A percentile compares a stretch with the other conserved stretches of the same genome.
phyloP scores from a whole-genome alignment of 768 basidiomycete species.

The Pisolithus marmoratus region DNA sequence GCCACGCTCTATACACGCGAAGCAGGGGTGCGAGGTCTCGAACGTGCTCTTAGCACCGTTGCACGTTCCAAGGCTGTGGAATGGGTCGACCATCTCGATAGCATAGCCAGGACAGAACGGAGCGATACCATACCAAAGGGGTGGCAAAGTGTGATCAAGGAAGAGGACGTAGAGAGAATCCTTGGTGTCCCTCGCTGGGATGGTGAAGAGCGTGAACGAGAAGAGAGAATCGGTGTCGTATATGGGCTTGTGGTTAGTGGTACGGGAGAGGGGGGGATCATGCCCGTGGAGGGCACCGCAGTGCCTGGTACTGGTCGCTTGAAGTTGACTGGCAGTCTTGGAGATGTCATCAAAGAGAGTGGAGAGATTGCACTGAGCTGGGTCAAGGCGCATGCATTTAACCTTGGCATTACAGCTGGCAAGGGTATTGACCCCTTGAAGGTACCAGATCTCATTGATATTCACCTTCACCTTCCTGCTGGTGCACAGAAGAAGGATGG shows the following conservation, averaged over 20 bases:
- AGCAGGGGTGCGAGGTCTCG: conserved; percentile 88
- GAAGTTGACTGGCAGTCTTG: conserved; percentile 78
- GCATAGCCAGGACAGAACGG: conserved; percentile 8
- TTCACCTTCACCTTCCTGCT: conserved; percentile 85
- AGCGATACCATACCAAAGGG: conserved; percentile 15
- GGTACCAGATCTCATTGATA: conserved; percentile 64
- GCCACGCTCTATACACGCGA: conserved; percentile 83
- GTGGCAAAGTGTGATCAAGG: conserved; percentile 60
- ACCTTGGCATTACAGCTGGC: conserved; percentile 66
- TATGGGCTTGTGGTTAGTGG: conserved; percentile 88
- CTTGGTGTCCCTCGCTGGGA: conserved; percentile 79
- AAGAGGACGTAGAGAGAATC: conserved; percentile 74
- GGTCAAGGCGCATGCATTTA: conserved; percentile 84
- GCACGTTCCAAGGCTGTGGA: conserved; percentile 91
- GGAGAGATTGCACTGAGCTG: conserved; percentile 88
- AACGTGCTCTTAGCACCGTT: conserved; percentile 83
- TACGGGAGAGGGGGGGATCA: conserved; percentile 77
- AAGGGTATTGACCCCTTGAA: conserved; percentile 72
- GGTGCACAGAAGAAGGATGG: conserved; percentile 95
- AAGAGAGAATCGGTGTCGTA: conserved; percentile 69
- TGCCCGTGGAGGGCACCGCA: conserved; percentile 79
- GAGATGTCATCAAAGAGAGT: conserved; percentile 90
- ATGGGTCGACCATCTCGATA: conserved; percentile 61
- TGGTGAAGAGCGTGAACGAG: conserved; percentile 71
- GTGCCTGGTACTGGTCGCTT: conserved; percentile 72